Evolutionary conservation across 306 rosid genomes (phyloP).

Genomic region (Leucaena leucocephala): DNA sequence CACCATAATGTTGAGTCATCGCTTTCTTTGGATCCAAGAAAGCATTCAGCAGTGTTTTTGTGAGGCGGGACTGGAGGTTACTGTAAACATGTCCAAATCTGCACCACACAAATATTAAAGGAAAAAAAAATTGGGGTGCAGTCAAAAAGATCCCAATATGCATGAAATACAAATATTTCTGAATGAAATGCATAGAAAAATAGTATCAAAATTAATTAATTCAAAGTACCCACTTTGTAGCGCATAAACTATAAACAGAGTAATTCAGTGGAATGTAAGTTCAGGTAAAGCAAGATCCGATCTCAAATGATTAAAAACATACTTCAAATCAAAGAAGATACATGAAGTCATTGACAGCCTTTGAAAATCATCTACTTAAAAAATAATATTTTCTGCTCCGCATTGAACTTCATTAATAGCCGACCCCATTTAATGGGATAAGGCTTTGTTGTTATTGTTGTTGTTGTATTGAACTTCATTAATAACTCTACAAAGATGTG

Average conservation of each 20-base stretch:
- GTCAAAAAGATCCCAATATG: constrained; percentile 7
- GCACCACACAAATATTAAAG: constrained; percentile 37
- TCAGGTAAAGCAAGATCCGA: neutral
- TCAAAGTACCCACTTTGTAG: neutral
- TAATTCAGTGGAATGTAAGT: neutral
- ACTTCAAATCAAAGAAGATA: constrained; percentile 17
- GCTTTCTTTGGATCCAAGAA: constrained; percentile 86
- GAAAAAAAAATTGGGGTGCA: neutral
- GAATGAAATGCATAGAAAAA: neutral
- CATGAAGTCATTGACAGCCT: constrained; percentile 20
- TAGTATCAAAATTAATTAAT: neutral
- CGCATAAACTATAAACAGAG: neutral
- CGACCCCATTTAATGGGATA: too few relatives aligned
- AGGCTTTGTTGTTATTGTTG: too few relatives aligned
- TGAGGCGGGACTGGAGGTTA: constrained; percentile 77
- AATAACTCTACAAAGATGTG: neutral
- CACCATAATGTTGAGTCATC: constrained; percentile 85
- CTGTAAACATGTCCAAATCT: constrained; percentile 84
- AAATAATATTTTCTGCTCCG: neutral
- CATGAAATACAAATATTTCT: neutral
- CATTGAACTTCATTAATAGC: too few relatives aligned
- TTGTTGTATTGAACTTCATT: too few relatives aligned
- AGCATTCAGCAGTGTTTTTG: constrained; percentile 81
- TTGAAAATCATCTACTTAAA: constrained; percentile 19
- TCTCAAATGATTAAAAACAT: neutral